Evolutionary conservation across 2,329 filamentous ascomycete species (phyloP).

Genomic region (Beauveria medogensis): DNA sequence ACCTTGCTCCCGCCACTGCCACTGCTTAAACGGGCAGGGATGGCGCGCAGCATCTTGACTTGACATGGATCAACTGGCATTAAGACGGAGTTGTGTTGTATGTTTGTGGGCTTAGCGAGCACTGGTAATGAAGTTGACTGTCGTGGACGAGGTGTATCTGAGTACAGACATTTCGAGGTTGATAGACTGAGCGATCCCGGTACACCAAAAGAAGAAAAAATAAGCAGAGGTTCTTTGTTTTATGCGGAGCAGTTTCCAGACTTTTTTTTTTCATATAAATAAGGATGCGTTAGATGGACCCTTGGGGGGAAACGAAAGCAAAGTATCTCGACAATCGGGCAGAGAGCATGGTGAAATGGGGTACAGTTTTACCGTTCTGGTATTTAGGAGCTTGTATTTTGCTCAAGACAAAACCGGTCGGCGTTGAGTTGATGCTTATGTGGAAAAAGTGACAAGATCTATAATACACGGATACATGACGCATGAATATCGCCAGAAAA

Average conservation of each 20-base stretch:
- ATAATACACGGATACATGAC: no score
- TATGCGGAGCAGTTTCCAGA: not conserved
- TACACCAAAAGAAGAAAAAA: conserved; percentile 13
- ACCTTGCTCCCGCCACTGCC: conserved; percentile 24
- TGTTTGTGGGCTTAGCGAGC: conserved; percentile 10
- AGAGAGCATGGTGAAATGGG: not conserved
- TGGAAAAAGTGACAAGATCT: not conserved
- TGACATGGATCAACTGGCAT: not conserved
- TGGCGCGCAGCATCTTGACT: not conserved
- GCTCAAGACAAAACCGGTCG: not conserved
- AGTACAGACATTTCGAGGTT: not conserved
- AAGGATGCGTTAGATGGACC: not conserved
- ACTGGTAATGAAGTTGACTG: conserved; percentile 5
- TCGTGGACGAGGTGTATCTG: not conserved
- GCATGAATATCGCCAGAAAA: not conserved
- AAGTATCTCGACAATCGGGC: not conserved
- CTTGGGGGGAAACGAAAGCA: not conserved
- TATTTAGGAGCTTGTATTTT: not conserved
- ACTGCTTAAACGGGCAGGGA: not conserved
- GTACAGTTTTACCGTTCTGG: conserved; percentile 1
- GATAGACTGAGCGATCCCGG: not conserved
- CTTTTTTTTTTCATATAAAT: not conserved
- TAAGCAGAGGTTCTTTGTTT: not conserved
- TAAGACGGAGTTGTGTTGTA: conserved; percentile 9
- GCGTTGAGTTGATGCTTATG: not conserved